Conservation (phyloP, 768 basidiomycete species). For the Tricholoma terreum region DNA sequence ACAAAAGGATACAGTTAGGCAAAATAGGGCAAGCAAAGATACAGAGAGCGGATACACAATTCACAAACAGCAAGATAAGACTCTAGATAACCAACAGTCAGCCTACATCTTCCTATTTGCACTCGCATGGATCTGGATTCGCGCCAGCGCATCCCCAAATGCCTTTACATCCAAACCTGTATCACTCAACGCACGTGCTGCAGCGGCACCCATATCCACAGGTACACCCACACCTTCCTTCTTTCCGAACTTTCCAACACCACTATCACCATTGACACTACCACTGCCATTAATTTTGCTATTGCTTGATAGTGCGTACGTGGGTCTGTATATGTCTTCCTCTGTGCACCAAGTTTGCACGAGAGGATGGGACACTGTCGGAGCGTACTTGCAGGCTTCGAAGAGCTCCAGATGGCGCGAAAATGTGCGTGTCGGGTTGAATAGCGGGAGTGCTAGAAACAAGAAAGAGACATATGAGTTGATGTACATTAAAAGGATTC, state of each 20-base stretch:
- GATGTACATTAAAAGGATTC: constrained; percentile 27
- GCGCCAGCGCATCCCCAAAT: constrained; percentile 11
- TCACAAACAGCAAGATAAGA: too few relatives aligned
- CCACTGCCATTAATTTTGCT: background rate
- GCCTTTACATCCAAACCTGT: constrained; percentile 14
- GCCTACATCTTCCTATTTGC: background rate
- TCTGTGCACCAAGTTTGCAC: constrained; percentile 36
- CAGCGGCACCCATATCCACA: constrained; percentile 6
- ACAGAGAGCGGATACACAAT: too few relatives aligned
- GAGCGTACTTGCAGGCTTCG: constrained; percentile 36
- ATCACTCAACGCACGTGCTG: constrained; percentile 14
- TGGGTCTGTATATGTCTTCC: background rate
- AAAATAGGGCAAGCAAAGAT: too few relatives aligned
- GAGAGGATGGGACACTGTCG: constrained; percentile 37
- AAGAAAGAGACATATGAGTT: background rate
- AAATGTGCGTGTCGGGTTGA: constrained; percentile 47
- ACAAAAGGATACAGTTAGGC: too few relatives aligned
- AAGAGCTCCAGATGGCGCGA: constrained; percentile 46
- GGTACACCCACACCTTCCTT: too few relatives aligned
- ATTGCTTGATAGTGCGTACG: background rate
- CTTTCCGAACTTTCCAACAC: background rate
- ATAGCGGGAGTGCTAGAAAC: constrained; percentile 48
- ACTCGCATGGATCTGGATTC: constrained; percentile 6
- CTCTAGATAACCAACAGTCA: too few relatives aligned
- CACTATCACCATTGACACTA: too few relatives aligned